These are phyloP conservation scores for Xerocomus potaroensis DNA, from an alignment of 768 basidiomycete genomes.

Conservation along the genomic window DNA sequence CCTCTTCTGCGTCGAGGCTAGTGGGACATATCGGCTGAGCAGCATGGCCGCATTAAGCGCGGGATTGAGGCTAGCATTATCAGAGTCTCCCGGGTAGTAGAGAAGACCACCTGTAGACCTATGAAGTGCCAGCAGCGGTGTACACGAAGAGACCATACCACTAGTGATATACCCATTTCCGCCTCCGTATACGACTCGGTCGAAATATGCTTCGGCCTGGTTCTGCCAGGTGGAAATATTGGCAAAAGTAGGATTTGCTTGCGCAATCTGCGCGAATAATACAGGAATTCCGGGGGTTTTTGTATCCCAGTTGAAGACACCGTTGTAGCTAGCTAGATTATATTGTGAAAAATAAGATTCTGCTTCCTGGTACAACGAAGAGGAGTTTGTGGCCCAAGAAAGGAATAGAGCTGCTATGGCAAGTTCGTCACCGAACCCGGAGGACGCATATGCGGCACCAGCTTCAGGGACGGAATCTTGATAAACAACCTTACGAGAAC, in stretches of 20 bases:
- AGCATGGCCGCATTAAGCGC: conserved; percentile 87
- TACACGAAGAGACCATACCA: conserved; percentile 38
- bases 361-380: conserved; percentile 58
- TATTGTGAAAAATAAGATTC: conserved; percentile 56
- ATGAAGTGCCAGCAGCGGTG: neutral
- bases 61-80: conserved; percentile 76
- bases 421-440: conserved; percentile 69
- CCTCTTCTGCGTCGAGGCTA: conserved; percentile 61
- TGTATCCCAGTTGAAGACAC: conserved; percentile 87
- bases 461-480: conserved; percentile 67
- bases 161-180: conserved; percentile 54
- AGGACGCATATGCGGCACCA: conserved; percentile 64
- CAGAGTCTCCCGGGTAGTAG: conserved; percentile 80
- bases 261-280: conserved; percentile 69
- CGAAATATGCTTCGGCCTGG: conserved; percentile 73
- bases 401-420: conserved; percentile 74
- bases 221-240: conserved; percentile 64
- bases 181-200: conserved; percentile 57
- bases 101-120: conserved; percentile 62
- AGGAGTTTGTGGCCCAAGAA: conserved; percentile 62
- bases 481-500: conserved; percentile 58
- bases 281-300: conserved; percentile 74
- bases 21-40: conserved; percentile 66
- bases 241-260: conserved; percentile 50
- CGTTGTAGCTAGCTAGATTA: conserved; percentile 45